A percentile compares a stretch with the other conserved stretches of the same genome.
These are phyloP conservation scores for Flaveria bidentis DNA, from an alignment of 129 eudicot genomes.

Conservation along the genomic window DNA sequence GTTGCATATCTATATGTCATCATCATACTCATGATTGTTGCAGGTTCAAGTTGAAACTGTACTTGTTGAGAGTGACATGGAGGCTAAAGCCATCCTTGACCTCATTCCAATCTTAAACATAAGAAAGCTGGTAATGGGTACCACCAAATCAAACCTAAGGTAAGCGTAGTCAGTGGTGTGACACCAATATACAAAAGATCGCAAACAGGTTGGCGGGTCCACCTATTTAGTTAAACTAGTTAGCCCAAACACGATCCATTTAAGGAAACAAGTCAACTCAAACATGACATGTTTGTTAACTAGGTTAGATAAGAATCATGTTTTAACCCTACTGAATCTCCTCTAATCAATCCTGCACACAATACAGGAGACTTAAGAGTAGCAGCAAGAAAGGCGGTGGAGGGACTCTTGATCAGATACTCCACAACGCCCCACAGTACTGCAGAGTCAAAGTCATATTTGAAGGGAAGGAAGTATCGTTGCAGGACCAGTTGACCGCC, in stretches of 20 bases:
- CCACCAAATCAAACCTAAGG: constrained; percentile 66
- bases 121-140: constrained; percentile 57
- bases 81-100: constrained; percentile 74
- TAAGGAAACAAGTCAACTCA: neutral
- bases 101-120: constrained; percentile 87
- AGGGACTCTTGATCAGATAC: constrained; percentile 59
- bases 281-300: neutral
- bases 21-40: neutral
- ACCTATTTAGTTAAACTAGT: neutral
- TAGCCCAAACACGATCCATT: too few species aligned
- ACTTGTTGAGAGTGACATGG: constrained; percentile 84
- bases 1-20: neutral
- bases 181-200: neutral
- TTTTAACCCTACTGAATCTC: neutral
- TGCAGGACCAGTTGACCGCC: constrained; percentile 30
- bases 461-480: constrained; percentile 60
- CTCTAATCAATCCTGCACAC: neutral
- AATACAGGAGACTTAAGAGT: constrained; percentile 55
- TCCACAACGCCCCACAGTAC: constrained; percentile 49
- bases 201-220: neutral
- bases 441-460: constrained; percentile 77
- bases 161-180: neutral
- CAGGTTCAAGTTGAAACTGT: constrained; percentile 88
- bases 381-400: constrained; percentile 50
- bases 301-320: too few species aligned